Percentiles rank a stretch among this genome's conserved stretches.
Conservation (phyloP, 331 rosid species). For the Dryas integrifolia region DNA sequence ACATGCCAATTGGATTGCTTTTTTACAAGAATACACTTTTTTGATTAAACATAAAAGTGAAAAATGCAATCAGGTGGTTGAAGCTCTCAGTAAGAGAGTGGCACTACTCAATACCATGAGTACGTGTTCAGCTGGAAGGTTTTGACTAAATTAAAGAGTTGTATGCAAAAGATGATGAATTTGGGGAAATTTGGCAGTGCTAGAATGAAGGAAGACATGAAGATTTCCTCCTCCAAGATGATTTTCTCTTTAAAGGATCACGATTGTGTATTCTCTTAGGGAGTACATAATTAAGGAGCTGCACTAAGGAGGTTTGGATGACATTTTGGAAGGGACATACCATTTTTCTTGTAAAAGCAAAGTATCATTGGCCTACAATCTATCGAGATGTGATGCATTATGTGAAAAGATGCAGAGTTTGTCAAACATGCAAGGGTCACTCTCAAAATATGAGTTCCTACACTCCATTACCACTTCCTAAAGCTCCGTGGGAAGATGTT, state of each 20-base stretch:
- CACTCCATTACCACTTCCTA: background rate
- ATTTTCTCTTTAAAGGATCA: background rate
- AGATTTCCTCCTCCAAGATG: background rate
- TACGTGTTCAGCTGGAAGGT: background rate
- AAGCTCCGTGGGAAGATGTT: background rate
- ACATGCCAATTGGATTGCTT: background rate
- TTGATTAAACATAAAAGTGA: background rate
- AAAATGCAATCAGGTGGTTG: background rate
- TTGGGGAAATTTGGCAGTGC: background rate
- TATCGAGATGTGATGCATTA: background rate
- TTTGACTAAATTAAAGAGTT: background rate
- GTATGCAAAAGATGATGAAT: background rate
- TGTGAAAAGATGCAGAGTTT: background rate
- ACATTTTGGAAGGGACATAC: background rate
- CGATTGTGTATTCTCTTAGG: background rate
- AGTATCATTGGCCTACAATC: background rate
- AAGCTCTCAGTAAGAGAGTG: background rate
- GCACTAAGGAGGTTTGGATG: background rate
- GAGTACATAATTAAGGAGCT: background rate
- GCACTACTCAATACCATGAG: background rate
- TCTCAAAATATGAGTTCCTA: background rate
- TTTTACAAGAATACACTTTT: background rate
- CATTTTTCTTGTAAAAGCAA: background rate
- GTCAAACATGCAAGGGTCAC: background rate
- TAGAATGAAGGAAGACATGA: background rate